phyloP scores from a whole-genome alignment of 495 filamentous ascomycete genomes.

The Aspergillus sclerotioniger region DNA sequence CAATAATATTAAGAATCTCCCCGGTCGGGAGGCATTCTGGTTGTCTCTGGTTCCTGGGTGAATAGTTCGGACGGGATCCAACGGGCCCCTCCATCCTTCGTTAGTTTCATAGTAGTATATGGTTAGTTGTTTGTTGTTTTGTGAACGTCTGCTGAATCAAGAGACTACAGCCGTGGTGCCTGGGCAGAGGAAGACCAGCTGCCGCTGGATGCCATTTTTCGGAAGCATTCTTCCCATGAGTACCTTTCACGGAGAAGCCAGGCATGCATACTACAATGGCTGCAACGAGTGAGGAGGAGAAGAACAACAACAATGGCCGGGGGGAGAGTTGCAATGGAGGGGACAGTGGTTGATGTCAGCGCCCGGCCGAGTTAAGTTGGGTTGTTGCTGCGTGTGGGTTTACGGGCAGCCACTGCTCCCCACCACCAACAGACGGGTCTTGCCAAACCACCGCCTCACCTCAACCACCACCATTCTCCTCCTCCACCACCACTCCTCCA shows the following conservation, averaged over 20 bases:
- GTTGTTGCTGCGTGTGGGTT: slow-evolving; percentile 17
- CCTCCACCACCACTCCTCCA: slow-evolving; percentile 13
- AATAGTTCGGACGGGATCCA: background rate
- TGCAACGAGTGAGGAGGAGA: background rate
- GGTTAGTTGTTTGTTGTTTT: background rate
- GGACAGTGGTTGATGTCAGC: slow-evolving; percentile 27
- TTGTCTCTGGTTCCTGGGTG: background rate
- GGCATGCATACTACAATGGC: background rate
- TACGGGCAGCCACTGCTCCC: slow-evolving; percentile 21
- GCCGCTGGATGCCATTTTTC: background rate
- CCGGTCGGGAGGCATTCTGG: background rate
- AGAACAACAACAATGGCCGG: background rate
- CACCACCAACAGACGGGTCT: slow-evolving; percentile 18
- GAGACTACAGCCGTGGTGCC: background rate
- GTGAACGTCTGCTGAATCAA: background rate
- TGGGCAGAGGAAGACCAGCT: background rate
- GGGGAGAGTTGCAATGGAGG: background rate
- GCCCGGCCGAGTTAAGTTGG: slow-evolving; percentile 15
- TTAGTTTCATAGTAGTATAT: background rate
- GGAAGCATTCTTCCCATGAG: background rate
- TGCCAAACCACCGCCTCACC: slow-evolving; percentile 25
- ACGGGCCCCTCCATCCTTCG: background rate
- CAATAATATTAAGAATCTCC: background rate
- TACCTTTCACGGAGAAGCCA: background rate
- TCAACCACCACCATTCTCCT: slow-evolving; percentile 22